Evolutionary conservation across 768 basidiomycete genomes (phyloP), one percentile per base, ranked within the genome.

Genomic region (Tulasnella sp.): DNA sequence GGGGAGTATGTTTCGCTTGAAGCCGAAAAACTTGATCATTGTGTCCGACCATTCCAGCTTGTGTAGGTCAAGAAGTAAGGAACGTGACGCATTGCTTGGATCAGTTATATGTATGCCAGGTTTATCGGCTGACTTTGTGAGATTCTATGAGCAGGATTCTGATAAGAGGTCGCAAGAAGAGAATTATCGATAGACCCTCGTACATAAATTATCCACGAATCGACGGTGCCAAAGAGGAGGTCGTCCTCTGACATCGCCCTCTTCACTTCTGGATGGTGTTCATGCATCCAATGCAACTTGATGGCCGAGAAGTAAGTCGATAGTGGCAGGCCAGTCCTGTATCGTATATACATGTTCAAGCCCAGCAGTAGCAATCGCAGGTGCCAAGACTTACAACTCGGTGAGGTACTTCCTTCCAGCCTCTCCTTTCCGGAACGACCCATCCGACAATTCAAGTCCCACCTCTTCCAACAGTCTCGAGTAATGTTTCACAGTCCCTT

Each of bases 251-350:
- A 80, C 65, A 92, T 83, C 0, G 96, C 93, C 40, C 77, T 74
- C 32, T 75, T 69, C 54, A 98, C 90, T 29, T 81, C 79, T 3
- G 77, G 74, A 65, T 84, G 71, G 66, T 97, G 81, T 67, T 94
- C 86, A 60, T 94, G 80, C 86, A 99, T 90, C 94, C 94, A 99
- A 42, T 86, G 80, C 61, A 96, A 75, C 71, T 97, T 98, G 68
- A 96, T 84, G 15, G 85, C 94, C 21, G 93, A 96, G 72, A 99
- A 99, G 72, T 99, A 99, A 0, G 94, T 98, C 14, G 93, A 96
- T 6, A 97, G 75, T n/a, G 86, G 87, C 36, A 96, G 78, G 32
- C 93, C 93, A 46, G 91, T 93, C 59, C 88, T 94, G 39, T 2
- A 3, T 17, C 25, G 40, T 17, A 55, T 40, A 2, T 4, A 32